phyloP scores from a whole-genome alignment of 352 stramenopile genomes.

The Globisporangium camurandrum region DNA sequence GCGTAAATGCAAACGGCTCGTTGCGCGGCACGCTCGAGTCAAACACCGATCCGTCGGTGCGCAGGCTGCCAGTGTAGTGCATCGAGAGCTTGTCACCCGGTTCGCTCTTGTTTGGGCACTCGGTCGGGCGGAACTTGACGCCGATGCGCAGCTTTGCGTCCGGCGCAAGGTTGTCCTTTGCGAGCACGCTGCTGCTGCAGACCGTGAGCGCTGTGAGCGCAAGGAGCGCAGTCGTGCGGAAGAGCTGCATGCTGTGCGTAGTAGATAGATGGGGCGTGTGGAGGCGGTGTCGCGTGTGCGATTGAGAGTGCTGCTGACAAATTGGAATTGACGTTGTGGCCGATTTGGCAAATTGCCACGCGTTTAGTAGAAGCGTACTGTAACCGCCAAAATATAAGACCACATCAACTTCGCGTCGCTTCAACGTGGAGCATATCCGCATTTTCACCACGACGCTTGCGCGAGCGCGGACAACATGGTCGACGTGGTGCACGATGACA shows the following conservation, averaged over 20 bases:
- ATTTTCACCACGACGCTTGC: neutral
- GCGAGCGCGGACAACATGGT: conserved; percentile 2
- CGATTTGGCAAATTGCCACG: conserved; percentile 18
- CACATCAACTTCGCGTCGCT: conserved; percentile 1
- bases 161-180: conserved; percentile 64
- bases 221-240: conserved; percentile 23
- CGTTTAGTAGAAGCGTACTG: no score
- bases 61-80: conserved; percentile 94
- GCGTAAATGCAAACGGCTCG: conserved; percentile 92
- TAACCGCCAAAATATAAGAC: no score
- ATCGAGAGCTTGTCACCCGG: conserved; percentile 89
- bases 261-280: no score
- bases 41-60: conserved; percentile 95
- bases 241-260: conserved; percentile 36
- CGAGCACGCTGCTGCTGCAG: conserved; percentile 17
- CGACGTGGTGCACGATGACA: neutral
- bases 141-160: conserved; percentile 66
- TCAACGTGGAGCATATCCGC: neutral
- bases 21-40: conserved; percentile 94
- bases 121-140: conserved; percentile 70
- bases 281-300: neutral
- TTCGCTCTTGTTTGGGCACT: conserved; percentile 64
- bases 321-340: neutral
- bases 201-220: conserved; percentile 21
- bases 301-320: neutral